Conservation (phyloP, 1,284 basidiomycete species). For the Sutorius eximius region DNA sequence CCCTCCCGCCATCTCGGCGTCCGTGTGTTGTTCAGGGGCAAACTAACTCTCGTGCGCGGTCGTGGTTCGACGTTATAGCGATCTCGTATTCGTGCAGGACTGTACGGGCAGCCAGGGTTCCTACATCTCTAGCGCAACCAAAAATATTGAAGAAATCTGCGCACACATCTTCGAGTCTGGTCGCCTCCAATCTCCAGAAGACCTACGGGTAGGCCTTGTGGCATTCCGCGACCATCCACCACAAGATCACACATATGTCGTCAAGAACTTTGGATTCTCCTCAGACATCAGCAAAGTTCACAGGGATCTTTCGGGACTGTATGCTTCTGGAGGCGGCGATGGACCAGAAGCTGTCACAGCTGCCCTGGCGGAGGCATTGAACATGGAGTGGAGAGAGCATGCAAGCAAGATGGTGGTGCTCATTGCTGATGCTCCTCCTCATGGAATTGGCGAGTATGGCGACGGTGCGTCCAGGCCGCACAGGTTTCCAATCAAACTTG, state of each 20-base stretch:
- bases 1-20: constrained; percentile 5
- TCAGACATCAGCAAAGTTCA: constrained; percentile 89
- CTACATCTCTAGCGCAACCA: constrained; percentile 88
- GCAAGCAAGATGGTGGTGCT: constrained; percentile 95
- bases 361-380: constrained; percentile 82
- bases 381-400: constrained; percentile 87
- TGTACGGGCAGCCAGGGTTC: constrained; percentile 88
- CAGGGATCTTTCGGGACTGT: constrained; percentile 77
- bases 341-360: constrained; percentile 98
- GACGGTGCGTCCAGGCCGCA: constrained; percentile 62
- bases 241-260: constrained; percentile 92
- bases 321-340: constrained; percentile 96
- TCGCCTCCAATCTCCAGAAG: constrained; percentile 81
- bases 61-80: constrained; percentile 46
- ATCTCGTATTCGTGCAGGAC: constrained; percentile 88
- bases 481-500: constrained; percentile 4
- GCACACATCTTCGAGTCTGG: constrained; percentile 95
- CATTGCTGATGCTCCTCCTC: constrained; percentile 97
- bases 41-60: constrained; percentile 7
- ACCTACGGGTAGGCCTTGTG: constrained; percentile 88
- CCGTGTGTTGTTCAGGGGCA: constrained; percentile 5
- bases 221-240: constrained; percentile 94
- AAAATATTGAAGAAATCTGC: constrained; percentile 97
- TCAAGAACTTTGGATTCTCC: constrained; percentile 93
- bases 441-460: constrained; percentile 91